Percentiles rank a stretch among this genome's conserved stretches.
phyloP scores from a whole-genome alignment of 306 rosid genomes.

The Castanea crenata region DNA sequence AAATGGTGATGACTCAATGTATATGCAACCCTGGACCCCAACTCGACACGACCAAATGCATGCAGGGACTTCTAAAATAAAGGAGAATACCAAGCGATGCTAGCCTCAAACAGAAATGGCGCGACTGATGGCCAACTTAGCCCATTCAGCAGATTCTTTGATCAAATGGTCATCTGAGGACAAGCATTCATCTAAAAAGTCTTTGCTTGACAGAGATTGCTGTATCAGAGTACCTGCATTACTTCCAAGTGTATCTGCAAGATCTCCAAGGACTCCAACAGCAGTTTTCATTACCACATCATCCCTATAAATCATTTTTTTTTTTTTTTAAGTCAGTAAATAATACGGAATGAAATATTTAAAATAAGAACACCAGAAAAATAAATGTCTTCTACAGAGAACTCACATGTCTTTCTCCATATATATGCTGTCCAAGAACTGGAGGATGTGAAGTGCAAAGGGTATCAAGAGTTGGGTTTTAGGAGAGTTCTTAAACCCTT shows the following conservation, averaged over 20 bases:
- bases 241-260: constrained; percentile 92
- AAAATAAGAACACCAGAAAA: background rate
- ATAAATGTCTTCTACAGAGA: background rate
- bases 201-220: constrained; percentile 85
- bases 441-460: constrained; percentile 83
- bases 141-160: constrained; percentile 96
- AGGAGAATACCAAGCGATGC: constrained; percentile 33
- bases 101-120: constrained; percentile 78
- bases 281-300: constrained; percentile 94
- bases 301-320: constrained; percentile 48
- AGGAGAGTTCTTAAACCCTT: constrained; percentile 84
- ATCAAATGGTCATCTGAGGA: constrained; percentile 85
- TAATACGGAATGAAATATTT: constrained; percentile 1
- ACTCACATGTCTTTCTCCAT: constrained; percentile 88
- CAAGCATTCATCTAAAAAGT: constrained; percentile 79
- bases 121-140: constrained; percentile 83
- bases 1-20: constrained; percentile 57
- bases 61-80: constrained; percentile 57
- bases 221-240: constrained; percentile 87
- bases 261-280: constrained; percentile 90
- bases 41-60: constrained; percentile 74
- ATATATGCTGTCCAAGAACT: constrained; percentile 85
- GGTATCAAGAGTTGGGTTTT: constrained; percentile 79
- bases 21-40: constrained; percentile 67
- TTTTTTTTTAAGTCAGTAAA: background rate